Conservation (phyloP, 768 basidiomycete species). For the Nevesoporus exiguus region DNA sequence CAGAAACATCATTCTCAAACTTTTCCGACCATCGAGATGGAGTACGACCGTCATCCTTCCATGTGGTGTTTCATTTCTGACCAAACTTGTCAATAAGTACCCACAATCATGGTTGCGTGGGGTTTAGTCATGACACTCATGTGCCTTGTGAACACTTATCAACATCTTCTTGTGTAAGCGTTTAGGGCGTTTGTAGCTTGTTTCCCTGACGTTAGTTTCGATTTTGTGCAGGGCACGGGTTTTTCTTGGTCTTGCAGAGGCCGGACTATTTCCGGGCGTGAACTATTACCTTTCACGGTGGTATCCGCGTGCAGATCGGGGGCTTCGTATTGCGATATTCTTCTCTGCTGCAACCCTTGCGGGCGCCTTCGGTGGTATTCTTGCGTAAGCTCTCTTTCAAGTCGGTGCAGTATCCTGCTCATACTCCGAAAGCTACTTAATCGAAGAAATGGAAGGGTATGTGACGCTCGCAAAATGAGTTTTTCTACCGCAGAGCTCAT, state of each 20-base stretch:
- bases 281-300: not conserved
- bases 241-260: not conserved
- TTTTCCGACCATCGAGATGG: not conserved
- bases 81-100: not conserved
- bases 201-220: not conserved
- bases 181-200: not conserved
- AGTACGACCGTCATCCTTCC: not conserved
- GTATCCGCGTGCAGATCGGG: not conserved
- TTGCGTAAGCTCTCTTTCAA: not conserved
- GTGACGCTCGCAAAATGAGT: not conserved
- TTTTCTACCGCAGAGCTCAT: not conserved
- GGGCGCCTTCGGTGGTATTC: not conserved
- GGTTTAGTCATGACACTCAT: not conserved
- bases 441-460: slow-evolving; percentile 1
- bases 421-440: not conserved
- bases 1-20: not conserved
- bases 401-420: not conserved
- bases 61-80: not conserved
- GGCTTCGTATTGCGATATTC: not conserved
- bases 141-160: not conserved
- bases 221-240: not conserved
- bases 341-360: not conserved
- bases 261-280: not conserved
- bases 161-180: not conserved
- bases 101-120: not conserved